Conservation (phyloP, 2,329 filamentous ascomycete species). For the Cladosporium sp. region DNA sequence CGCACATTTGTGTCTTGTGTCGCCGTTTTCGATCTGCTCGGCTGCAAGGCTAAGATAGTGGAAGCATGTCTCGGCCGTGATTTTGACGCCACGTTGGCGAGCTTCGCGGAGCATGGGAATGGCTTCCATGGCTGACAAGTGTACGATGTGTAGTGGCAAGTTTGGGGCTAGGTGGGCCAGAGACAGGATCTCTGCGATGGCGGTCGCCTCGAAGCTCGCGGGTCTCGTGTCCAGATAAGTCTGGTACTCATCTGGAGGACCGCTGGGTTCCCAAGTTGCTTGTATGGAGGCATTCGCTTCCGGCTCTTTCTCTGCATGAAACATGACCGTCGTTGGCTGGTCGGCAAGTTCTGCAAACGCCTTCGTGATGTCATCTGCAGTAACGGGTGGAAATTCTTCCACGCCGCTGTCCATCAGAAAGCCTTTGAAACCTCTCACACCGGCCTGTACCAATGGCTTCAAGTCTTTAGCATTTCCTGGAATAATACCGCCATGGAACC, state of each 20-base stretch:
- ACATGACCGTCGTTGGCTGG: constrained; percentile 89
- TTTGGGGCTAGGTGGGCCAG: constrained; percentile 75
- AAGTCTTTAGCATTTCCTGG: constrained; percentile 82
- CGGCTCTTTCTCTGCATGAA: constrained; percentile 98
- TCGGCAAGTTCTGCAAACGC: constrained; percentile 79
- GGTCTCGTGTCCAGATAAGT: constrained; percentile 92
- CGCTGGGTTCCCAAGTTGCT: constrained; percentile 64
- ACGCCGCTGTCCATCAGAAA: constrained; percentile 97
- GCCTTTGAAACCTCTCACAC: constrained; percentile 93
- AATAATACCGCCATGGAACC: constrained; percentile 92
- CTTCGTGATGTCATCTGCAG: constrained; percentile 68
- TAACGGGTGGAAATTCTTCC: constrained; percentile 93
- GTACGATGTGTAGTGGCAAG: constrained; percentile 87
- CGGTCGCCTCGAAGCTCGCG: constrained; percentile 84
- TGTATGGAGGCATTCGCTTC: constrained; percentile 73
- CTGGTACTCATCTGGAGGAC: constrained; percentile 71
- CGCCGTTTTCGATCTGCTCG: constrained; percentile 76
- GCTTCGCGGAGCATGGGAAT: constrained; percentile 77
- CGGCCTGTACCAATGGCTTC: constrained; percentile 73
- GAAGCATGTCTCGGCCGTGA: constrained; percentile 94
- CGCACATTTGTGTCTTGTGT: constrained; percentile 93
- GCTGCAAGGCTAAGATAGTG: constrained; percentile 85
- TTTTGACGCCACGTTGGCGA: constrained; percentile 68
- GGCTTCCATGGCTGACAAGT: constrained; percentile 82
- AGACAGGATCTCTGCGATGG: constrained; percentile 79